Percentiles rank a stretch among this genome's conserved stretches.
These are phyloP conservation scores for Solanum sejunctum DNA, from an alignment of 257 asterid species.

Conservation along the genomic window DNA sequence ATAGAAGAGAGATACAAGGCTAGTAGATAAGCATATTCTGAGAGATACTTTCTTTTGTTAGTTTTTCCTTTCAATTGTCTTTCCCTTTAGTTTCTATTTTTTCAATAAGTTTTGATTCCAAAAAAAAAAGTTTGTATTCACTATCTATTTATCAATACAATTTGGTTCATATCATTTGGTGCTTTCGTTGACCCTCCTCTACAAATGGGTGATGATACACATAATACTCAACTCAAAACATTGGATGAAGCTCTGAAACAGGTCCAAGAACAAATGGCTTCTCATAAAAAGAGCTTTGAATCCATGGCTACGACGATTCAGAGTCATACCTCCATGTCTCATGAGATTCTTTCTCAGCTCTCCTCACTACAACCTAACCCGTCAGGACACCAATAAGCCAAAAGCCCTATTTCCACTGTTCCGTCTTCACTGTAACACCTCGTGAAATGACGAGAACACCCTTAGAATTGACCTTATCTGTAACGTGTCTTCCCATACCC, in stretches of 20 bases:
- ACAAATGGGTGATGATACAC: neutral
- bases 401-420: neutral
- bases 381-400: neutral
- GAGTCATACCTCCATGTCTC: neutral
- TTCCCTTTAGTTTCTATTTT: neutral
- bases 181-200: neutral
- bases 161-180: neutral
- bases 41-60: too few relatives aligned
- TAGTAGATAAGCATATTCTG: too few relatives aligned
- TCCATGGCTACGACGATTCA: neutral
- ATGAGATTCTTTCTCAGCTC: neutral
- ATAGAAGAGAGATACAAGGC: too few relatives aligned
- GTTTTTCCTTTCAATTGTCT: too few relatives aligned
- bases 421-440: too few relatives aligned
- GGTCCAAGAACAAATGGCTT: neutral
- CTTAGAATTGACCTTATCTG: too few relatives aligned
- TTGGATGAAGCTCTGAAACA: neutral
- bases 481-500: too few relatives aligned
- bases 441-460: too few relatives aligned
- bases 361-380: neutral
- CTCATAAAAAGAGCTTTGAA: neutral
- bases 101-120: neutral
- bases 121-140: neutral
- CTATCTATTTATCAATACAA: too few relatives aligned
- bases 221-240: neutral